phyloP scores from a whole-genome alignment of 768 basidiomycete species.

The Hydnum rufescens region DNA sequence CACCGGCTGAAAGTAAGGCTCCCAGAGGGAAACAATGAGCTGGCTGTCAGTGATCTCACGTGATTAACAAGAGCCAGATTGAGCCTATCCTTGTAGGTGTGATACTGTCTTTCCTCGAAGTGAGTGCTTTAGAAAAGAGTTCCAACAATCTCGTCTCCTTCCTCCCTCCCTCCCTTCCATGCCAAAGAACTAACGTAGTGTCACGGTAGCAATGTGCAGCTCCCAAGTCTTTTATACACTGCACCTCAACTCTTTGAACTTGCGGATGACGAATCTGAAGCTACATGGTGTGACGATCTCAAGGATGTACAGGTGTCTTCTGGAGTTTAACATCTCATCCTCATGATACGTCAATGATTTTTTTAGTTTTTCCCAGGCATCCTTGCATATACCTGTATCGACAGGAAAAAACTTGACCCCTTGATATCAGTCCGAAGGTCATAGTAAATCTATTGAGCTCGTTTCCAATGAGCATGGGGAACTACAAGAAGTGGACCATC shows the following conservation, averaged over 20 bases:
- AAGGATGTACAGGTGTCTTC: conserved; percentile 40
- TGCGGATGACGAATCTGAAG: conserved; percentile 59
- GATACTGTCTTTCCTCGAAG: conserved; percentile 74
- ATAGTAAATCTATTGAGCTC: conserved; percentile 72
- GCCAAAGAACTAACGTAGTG: conserved; percentile 51
- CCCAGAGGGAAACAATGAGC: conserved; percentile 48
- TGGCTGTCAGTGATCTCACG: conserved; percentile 86
- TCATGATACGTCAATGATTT: conserved; percentile 97
- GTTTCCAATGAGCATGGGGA: conserved; percentile 87
- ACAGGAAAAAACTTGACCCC: conserved; percentile 41
- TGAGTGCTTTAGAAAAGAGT: conserved; percentile 44
- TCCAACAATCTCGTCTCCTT: conserved; percentile 53
- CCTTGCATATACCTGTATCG: conserved; percentile 79
- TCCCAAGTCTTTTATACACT: conserved; percentile 86
- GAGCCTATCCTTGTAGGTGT: conserved; percentile 84
- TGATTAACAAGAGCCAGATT: conserved; percentile 67
- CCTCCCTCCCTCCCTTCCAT: conserved; percentile 55
- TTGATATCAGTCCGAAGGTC: conserved; percentile 55
- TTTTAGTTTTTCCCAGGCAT: conserved; percentile 96
- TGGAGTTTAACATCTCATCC: conserved; percentile 80
- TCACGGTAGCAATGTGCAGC: conserved; percentile 49
- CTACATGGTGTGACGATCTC: conserved; percentile 54
- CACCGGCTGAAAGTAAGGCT: background rate
- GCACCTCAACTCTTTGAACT: conserved; percentile 75
- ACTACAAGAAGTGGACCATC: conserved; percentile 73